Base-by-base conservation (phyloP, 1,139 yeast species). In the Zygoascus sp. region DNA sequence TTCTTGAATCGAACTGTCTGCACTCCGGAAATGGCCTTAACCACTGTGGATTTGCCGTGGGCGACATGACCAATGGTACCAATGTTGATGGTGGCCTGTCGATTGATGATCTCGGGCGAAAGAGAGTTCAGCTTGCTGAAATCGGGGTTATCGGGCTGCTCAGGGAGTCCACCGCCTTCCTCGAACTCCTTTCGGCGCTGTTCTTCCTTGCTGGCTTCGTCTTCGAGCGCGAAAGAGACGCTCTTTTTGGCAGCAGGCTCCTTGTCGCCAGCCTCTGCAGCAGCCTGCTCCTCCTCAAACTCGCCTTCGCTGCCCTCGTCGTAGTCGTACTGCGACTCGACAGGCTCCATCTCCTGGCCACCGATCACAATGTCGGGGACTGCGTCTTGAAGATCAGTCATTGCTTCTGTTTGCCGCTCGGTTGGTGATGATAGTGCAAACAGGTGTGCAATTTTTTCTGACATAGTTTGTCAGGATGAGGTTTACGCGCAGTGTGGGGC, bases 31-130 rank as follows among this genome's bases (percentile, higher is more conserved):
- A 94, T 94, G 56, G 99, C 99, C 72, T 95, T 86, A 45, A 94
- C 98, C 47, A 94, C 98, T 9, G 99, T 94, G 46, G 96, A 84
- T 69, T 94, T 94, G 72, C 99, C 99, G 75, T 94, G 99, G 50
- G 97, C 98, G 61, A 94, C 99, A 69, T 92, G 98, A 53, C 98
- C 98, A 69, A 92, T 92, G 52, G 98, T 94, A 70, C 99, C 99
- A 62, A 94, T 94, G 70, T 94, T 94, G 64, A 94, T 89, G 47
- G 99, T 94, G 50, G 99, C 99, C 74, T 94, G 99, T 76, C 98
- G 86, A 68, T 88, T 89, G 70, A 92, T 92, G 65, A 92, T 92
- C 62, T 89, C 97, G 46, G 96, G 94, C 11, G 95, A 83, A 56
- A 87, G 75, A 40, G 97, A 97, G 41, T 92, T 85, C 68, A 90